Conservation (phyloP, 768 basidiomycete species). For the Atractiella rhizophila region DNA sequence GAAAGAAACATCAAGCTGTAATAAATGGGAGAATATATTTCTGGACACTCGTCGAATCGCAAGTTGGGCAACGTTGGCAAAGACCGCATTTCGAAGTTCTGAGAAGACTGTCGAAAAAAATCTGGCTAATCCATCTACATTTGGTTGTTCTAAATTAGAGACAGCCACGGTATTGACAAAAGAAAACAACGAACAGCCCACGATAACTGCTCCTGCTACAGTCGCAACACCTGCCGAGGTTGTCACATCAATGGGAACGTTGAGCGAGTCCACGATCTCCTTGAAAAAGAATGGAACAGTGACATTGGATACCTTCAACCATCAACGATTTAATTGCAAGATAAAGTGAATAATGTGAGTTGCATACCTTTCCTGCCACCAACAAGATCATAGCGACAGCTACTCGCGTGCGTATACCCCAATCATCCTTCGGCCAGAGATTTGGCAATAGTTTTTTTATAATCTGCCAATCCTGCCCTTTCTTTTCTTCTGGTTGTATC, state of each 20-base stretch:
- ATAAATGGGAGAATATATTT: conserved; percentile 81
- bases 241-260: conserved; percentile 44
- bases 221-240: conserved; percentile 55
- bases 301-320: conserved; percentile 59
- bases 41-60: conserved; percentile 83
- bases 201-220: conserved; percentile 61
- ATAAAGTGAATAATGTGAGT: not conserved
- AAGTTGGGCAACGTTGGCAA: conserved; percentile 80
- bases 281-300: conserved; percentile 98
- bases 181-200: conserved; percentile 47
- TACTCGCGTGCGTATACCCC: conserved; percentile 56
- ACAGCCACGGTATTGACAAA: not conserved
- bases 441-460: conserved; percentile 57
- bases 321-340: not conserved
- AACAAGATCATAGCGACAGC: conserved; percentile 55
- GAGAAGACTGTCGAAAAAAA: conserved; percentile 70
- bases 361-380: conserved; percentile 54
- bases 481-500: conserved; percentile 36
- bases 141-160: not conserved
- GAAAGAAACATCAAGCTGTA: conserved; percentile 72
- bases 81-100: conserved; percentile 81
- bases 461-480: conserved; percentile 63
- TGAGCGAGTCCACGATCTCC: conserved; percentile 61
- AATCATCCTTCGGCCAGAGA: conserved; percentile 60
- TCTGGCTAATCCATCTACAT: conserved; percentile 62